These are phyloP conservation scores for Penicillium cosmopolitanum DNA, from an alignment of 495 filamentous ascomycete species.

Conservation along the genomic window DNA sequence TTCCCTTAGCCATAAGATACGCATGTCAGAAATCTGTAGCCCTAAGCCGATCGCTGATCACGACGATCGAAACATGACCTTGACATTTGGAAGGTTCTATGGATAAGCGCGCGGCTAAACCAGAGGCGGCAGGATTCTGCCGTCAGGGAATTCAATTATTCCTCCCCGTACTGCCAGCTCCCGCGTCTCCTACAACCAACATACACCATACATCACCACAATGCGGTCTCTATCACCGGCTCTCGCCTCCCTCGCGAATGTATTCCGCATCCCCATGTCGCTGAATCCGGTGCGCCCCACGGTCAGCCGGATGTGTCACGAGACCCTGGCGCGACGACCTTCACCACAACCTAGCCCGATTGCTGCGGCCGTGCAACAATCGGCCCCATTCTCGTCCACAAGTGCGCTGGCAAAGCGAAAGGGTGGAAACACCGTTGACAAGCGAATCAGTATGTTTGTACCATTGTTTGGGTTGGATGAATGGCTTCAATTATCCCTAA, in stretches of 20 bases:
- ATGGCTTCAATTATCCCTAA: conserved; percentile 1
- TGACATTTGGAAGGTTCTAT: neutral
- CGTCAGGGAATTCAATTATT: conserved; percentile 34
- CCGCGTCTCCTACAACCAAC: conserved; percentile 20
- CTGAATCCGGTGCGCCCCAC: conserved; percentile 36
- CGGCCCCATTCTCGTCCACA: conserved; percentile 49
- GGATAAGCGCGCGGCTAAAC: conserved; percentile 38
- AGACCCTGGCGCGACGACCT: conserved; percentile 29
- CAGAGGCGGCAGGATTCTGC: conserved; percentile 33
- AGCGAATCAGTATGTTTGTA: conserved; percentile 54
- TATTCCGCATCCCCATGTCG: conserved; percentile 47
- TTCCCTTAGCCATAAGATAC: too few relatives aligned
- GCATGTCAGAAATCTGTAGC: too few relatives aligned
- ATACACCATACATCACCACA: conserved; percentile 18
- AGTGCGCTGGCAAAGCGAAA: conserved; percentile 41
- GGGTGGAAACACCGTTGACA: conserved; percentile 30
- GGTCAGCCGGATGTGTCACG: conserved; percentile 32
- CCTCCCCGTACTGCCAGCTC: conserved; percentile 19
- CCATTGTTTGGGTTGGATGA: conserved; percentile 12
- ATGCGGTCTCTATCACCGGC: conserved; percentile 49
- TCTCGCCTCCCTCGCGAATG: conserved; percentile 50
- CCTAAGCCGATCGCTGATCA: too few relatives aligned
- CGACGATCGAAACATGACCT: too few relatives aligned
- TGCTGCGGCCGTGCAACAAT: conserved; percentile 39
- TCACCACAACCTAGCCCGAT: conserved; percentile 33